Base-by-base conservation (phyloP, 2,329 filamentous ascomycete genomes). In the Aureobasidium namibiae region DNA sequence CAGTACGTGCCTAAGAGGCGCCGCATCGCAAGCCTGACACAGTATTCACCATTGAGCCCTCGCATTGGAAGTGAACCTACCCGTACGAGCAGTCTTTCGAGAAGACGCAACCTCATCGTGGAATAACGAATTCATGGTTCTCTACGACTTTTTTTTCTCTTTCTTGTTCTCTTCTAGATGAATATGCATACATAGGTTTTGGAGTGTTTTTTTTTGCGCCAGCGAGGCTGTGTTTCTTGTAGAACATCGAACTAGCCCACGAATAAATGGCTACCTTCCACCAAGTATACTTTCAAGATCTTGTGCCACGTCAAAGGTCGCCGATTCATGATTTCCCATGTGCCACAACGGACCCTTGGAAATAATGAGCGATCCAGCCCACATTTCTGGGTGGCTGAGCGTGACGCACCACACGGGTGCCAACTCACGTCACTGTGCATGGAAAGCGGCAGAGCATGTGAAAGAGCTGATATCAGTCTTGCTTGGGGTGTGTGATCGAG, bases 401-500 rank as follows among this genome's bases (percentile, higher is more conserved):
- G 54, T 46, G 50, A 54, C 62, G 44, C 61, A 66, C 36, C 62
- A 23, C 46, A 36, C 46, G 46, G 44, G 44, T 48, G 24, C 24
- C 46, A 49, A 23, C 46, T 64, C 46, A 62, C 61, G 64, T 61
- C 56, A 62, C 62, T 39, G 33, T 61, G 42, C 41, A 63, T 46
- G 63, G 38, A 23, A 21, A n/a, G 49, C 49, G 49, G 49, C 49
- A 53, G 49, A 42, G 50, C 56, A 67, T 69, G 49, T 71, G 69
- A 68, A 63, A 71, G 36, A 41, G 36, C 29, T 42, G 36, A 26
- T 54, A 42, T 41, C 50, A 41, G 24, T 4, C 42, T 16, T 41
- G 23, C 36, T 52, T 39, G 42, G 11, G 21, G 21, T 23, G 41
- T 48, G 54, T 38, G 41, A 57, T 31, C 23, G 13, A 21, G 24